Conservation (phyloP, 768 basidiomycete species). For the Sistotremastrum niveocremeum region DNA sequence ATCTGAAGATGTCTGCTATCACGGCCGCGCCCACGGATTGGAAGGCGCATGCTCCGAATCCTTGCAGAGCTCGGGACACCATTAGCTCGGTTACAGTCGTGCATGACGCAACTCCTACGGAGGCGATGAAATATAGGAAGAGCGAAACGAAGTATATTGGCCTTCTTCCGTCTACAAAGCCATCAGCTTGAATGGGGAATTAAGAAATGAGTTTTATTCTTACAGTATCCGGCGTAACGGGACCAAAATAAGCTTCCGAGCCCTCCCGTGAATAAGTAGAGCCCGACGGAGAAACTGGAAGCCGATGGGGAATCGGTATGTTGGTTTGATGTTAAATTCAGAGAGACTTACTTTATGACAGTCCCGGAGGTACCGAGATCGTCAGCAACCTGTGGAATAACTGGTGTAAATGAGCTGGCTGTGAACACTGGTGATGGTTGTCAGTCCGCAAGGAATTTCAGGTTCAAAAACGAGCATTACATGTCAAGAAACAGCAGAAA, state of each 20-base stretch:
- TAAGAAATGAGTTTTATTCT: slow-evolving; percentile 3
- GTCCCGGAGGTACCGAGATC: slow-evolving; percentile 46
- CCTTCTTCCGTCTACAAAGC: slow-evolving; percentile 44
- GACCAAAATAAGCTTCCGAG: slow-evolving; percentile 39
- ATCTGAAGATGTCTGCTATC: too few relatives aligned
- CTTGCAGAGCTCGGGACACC: slow-evolving; percentile 51
- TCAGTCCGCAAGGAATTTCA: too few relatives aligned
- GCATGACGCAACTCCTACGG: slow-evolving; percentile 43
- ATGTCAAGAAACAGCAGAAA: too few relatives aligned
- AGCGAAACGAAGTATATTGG: slow-evolving; percentile 44
- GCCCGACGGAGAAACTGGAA: slow-evolving; percentile 33
- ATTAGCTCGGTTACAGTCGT: slow-evolving; percentile 33
- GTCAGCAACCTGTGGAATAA: slow-evolving; percentile 56
- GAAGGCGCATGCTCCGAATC: slow-evolving; percentile 45
- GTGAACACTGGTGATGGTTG: slow-evolving; percentile 40
- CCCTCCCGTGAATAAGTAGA: slow-evolving; percentile 33
- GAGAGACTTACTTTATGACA: slow-evolving; percentile 35
- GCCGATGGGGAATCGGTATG: too few relatives aligned
- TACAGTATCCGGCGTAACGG: slow-evolving; percentile 37
- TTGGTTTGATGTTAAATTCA: too few relatives aligned
- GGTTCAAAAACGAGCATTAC: too few relatives aligned
- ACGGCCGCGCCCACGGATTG: slow-evolving; percentile 28
- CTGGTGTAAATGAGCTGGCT: slow-evolving; percentile 55
- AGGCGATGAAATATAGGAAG: slow-evolving; percentile 44
- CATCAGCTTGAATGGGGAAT: background rate